Percentiles rank a stretch among this genome's conserved stretches.
Conservation (phyloP, 371 early-diverging fungal genomes). For the Mortierella sp. region DNA sequence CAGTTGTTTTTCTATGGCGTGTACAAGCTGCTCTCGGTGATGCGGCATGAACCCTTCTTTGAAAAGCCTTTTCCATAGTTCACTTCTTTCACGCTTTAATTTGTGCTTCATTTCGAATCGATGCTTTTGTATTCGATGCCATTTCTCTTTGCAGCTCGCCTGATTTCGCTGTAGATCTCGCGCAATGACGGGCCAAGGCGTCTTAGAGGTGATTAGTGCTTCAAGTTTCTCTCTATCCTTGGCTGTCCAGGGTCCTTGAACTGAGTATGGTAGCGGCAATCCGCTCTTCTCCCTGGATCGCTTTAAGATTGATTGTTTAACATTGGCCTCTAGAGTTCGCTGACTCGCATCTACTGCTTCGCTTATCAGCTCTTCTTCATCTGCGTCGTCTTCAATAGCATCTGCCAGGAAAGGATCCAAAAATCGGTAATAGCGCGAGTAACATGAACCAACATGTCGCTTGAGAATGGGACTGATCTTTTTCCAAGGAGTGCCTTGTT, state of each 20-base stretch:
- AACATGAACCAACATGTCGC: constrained; percentile 22
- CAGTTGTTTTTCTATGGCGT: constrained; percentile 33
- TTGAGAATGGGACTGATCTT: constrained; percentile 8
- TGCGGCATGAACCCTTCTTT: constrained; percentile 32
- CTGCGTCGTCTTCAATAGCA: constrained; percentile 30
- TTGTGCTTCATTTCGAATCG: constrained; percentile 1
- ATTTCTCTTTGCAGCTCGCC: constrained; percentile 47
- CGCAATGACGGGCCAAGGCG: constrained; percentile 35
- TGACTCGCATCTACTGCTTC: constrained; percentile 2
- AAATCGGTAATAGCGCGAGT: constrained; percentile 43
- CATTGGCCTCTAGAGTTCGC: constrained; percentile 5
- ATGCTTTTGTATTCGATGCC: constrained; percentile 23
- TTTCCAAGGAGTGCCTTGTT: constrained; percentile 29
- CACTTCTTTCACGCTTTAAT: constrained; percentile 14
- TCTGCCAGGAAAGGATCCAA: constrained; percentile 45
- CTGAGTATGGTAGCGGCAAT: constrained; percentile 9
- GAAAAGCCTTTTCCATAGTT: constrained; percentile 20
- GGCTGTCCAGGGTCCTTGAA: constrained; percentile 39
- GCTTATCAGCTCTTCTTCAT: constrained; percentile 10
- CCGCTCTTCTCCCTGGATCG: not conserved
- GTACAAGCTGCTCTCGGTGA: constrained; percentile 29
- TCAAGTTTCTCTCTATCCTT: constrained; percentile 37
- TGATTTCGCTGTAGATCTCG: constrained; percentile 37
- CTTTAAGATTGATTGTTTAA: not conserved
- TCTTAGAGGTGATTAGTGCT: constrained; percentile 8